Evolutionary conservation across 352 stramenopile species (phyloP).

Genomic region (Pythium sukuiense): DNA sequence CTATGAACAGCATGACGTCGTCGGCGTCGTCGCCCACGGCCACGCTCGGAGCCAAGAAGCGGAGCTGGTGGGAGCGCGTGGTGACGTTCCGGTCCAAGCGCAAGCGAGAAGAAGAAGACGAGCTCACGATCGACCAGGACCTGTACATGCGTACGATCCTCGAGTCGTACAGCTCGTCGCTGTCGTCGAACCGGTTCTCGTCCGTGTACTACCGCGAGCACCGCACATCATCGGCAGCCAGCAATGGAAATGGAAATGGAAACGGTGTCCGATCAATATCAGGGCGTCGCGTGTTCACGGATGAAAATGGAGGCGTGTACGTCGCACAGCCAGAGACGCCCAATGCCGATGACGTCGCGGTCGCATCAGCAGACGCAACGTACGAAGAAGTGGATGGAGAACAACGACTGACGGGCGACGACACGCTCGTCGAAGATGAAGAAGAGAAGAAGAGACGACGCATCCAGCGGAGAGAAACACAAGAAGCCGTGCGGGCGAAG

Average conservation of each 20-base stretch:
- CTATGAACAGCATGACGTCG: conserved; percentile 13
- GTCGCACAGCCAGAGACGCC: conserved; percentile 26
- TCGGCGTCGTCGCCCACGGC: neutral
- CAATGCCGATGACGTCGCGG: conserved; percentile 7
- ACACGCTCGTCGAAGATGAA: conserved; percentile 31
- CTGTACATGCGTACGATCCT: conserved; percentile 73
- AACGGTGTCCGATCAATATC: conserved; percentile 15
- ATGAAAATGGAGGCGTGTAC: conserved; percentile 26
- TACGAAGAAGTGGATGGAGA: conserved; percentile 1
- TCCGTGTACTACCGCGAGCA: conserved; percentile 24
- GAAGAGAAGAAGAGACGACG: conserved; percentile 47
- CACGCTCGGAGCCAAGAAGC: conserved; percentile 15
- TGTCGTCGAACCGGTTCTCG: conserved; percentile 64
- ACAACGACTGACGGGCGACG: conserved; percentile 17
- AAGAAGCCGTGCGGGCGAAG: conserved; percentile 58
- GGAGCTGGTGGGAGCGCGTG: conserved; percentile 23
- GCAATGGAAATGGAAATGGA: neutral
- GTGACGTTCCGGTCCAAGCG: conserved; percentile 17
- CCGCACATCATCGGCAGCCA: conserved; percentile 1
- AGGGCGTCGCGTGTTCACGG: conserved; percentile 17
- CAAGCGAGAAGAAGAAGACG: conserved; percentile 15
- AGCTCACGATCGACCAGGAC: conserved; percentile 51
- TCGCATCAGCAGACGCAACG: neutral
- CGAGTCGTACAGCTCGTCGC: conserved; percentile 73
- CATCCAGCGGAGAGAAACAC: conserved; percentile 51